These are phyloP conservation scores for Endocalyx cinctus DNA, from an alignment of 2,329 filamentous ascomycete genomes.

Conservation along the genomic window DNA sequence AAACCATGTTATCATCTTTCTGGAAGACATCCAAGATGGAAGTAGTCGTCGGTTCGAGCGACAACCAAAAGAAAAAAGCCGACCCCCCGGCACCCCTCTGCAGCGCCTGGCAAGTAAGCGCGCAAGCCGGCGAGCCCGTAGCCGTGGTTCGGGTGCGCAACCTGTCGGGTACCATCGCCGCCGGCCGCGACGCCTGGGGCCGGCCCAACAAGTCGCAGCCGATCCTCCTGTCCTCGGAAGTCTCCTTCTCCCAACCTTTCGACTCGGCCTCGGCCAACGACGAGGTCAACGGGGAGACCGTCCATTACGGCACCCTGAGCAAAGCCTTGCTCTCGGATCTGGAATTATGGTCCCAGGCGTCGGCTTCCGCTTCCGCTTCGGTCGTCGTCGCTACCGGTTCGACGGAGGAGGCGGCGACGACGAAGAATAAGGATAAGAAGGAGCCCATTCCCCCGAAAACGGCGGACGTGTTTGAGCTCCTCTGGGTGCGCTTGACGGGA, in stretches of 20 bases:
- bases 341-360: slow-evolving; percentile 18
- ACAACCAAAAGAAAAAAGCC: too few species aligned
- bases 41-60: too few species aligned
- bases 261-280: slow-evolving; percentile 54
- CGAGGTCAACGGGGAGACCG: slow-evolving; percentile 61
- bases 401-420: slow-evolving; percentile 2
- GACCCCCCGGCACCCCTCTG: slow-evolving; percentile 27
- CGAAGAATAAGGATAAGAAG: too few species aligned
- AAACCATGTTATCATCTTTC: slow-evolving; percentile 22
- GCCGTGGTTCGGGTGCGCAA: slow-evolving; percentile 58
- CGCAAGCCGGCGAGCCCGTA: slow-evolving; percentile 39
- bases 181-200: slow-evolving; percentile 66
- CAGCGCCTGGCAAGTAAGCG: slow-evolving; percentile 33
- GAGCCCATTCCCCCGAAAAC: too few species aligned
- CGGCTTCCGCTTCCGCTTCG: slow-evolving; percentile 8
- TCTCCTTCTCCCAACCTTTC: slow-evolving; percentile 55
- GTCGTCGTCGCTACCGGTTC: slow-evolving; percentile 8
- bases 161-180: slow-evolving; percentile 51
- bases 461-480: slow-evolving; percentile 29
- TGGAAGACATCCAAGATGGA: too few species aligned
- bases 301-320: slow-evolving; percentile 69
- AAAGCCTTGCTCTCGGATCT: slow-evolving; percentile 56
- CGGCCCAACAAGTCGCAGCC: slow-evolving; percentile 56
- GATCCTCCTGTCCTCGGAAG: slow-evolving; percentile 53
- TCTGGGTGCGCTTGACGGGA: slow-evolving; percentile 36